Base-by-base conservation (phyloP, 2,329 filamentous ascomycete species). In the Elsinoe arachidis region DNA sequence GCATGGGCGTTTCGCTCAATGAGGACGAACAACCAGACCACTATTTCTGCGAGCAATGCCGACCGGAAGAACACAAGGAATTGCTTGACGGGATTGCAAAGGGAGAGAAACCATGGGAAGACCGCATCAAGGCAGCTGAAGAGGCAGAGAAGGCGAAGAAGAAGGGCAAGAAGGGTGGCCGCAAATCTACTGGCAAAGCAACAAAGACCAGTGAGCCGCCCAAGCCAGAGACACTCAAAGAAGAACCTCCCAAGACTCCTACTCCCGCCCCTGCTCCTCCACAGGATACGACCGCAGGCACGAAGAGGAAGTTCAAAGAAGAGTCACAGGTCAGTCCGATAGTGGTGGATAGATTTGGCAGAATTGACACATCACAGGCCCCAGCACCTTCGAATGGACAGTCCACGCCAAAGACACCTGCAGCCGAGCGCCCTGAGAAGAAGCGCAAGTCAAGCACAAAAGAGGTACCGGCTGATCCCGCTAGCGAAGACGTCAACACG, bases 41-140 rank as follows among this genome's bases (percentile, higher is more conserved):
- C 71, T 99, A 99, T 75, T 95, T 87, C 73, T 99, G 93, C 73
- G 93, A 99, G 72, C 77, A 86, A 72, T 97, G 93, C 75, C 81
- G 81, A 55, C 93, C 93, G 0, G 81, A 90, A 57, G 84, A 91
- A 61, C 93, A 99, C 74, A 84, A 83, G 63, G 84, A 86, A 60
- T 82, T 96, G 2, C 74, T 99, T 3, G 85, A 85, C 10, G 88
- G 86, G 58, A 86, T 96, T 58, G 81, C 78, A 17, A 82, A 80
- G 41, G 93, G 92, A 4, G 89, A 96, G 73, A 87, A 85, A 71
- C 87, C 90, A 0, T 97, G 93, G 93, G 86, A 91, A 68, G 81
- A 81, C 76, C 80, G 58, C 76, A 80, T 56, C 75, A 72, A 73
- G 80, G 71, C 74, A 79, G 71, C 79, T 71, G 72, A 83, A 77